phyloP scores from a whole-genome alignment of 257 asterid species.

The Buddleja alternifolia region DNA sequence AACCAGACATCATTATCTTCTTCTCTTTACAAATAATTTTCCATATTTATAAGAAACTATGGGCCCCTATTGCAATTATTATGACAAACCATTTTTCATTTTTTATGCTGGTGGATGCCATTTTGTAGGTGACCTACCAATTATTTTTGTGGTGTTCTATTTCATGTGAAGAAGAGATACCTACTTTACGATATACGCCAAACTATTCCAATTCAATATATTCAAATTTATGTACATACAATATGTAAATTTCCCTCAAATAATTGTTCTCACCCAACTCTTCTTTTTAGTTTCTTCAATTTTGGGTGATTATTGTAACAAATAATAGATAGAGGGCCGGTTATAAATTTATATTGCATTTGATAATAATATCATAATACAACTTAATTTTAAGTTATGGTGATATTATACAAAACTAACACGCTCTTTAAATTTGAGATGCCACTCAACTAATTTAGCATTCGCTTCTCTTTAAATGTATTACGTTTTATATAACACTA shows the following conservation, averaged over 20 bases:
- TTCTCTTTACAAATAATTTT: no score
- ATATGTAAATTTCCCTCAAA: not conserved
- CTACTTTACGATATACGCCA: slow-evolving; percentile 7
- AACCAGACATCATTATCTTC: no score
- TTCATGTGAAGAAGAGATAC: slow-evolving; percentile 1
- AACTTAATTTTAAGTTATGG: no score
- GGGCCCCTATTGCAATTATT: no score
- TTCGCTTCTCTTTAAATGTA: no score
- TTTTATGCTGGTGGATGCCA: slow-evolving; percentile 7
- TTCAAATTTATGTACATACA: not conserved
- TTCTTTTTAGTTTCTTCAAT: not conserved
- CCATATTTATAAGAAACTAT: no score
- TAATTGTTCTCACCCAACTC: slow-evolving; percentile 20
- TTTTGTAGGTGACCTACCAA: slow-evolving; percentile 24
- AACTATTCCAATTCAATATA: slow-evolving; percentile 26
- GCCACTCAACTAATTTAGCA: no score
- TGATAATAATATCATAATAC: not conserved
- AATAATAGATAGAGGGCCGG: not conserved
- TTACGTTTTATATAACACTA: no score
- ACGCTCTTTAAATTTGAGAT: no score
- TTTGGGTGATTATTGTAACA: not conserved
- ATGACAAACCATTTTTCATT: not conserved
- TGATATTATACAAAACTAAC: no score
- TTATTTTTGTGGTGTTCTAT: slow-evolving; percentile 5
- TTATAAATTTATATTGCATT: not conserved